Conservation (phyloP, 345 rosid species). For the Populus alba region DNA sequence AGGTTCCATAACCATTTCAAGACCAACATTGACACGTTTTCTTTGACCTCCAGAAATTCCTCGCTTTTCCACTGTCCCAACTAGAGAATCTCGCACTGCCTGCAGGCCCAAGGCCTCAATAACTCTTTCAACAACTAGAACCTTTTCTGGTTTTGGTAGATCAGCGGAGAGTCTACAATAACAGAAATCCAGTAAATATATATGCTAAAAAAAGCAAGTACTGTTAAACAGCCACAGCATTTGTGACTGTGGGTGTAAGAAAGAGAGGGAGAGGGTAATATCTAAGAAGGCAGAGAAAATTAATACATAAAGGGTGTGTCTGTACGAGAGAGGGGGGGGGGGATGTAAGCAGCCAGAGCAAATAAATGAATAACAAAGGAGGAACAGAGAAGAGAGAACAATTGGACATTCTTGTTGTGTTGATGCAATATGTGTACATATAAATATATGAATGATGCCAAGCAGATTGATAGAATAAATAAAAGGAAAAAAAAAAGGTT, state of each 20-base stretch:
- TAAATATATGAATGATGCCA: background rate
- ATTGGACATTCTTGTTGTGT: background rate
- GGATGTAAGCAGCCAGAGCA: background rate
- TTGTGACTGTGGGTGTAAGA: background rate
- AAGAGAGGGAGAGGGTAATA: background rate
- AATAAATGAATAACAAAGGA: background rate
- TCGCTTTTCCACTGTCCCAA: constrained; percentile 94
- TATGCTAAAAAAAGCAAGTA: background rate
- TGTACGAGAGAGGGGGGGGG: background rate
- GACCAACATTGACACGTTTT: constrained; percentile 96
- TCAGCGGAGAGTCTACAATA: constrained; percentile 63
- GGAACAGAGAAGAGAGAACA: background rate
- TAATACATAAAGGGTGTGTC: background rate
- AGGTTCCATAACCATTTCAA: constrained; percentile 99
- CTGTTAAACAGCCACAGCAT: background rate
- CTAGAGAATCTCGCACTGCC: constrained; percentile 75
- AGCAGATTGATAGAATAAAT: background rate
- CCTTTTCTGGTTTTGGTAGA: constrained; percentile 72
- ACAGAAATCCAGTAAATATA: background rate
- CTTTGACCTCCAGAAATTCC: constrained; percentile 99
- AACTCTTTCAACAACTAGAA: constrained; percentile 93
- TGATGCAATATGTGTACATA: background rate
- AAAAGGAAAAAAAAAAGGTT: background rate
- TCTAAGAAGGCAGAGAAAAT: background rate
- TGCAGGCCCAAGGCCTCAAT: constrained; percentile 87